Percentiles rank a stretch among this genome's conserved stretches.
Evolutionary conservation across 352 stramenopile genomes (phyloP).

Genomic region (Pythium brachiatum): DNA sequence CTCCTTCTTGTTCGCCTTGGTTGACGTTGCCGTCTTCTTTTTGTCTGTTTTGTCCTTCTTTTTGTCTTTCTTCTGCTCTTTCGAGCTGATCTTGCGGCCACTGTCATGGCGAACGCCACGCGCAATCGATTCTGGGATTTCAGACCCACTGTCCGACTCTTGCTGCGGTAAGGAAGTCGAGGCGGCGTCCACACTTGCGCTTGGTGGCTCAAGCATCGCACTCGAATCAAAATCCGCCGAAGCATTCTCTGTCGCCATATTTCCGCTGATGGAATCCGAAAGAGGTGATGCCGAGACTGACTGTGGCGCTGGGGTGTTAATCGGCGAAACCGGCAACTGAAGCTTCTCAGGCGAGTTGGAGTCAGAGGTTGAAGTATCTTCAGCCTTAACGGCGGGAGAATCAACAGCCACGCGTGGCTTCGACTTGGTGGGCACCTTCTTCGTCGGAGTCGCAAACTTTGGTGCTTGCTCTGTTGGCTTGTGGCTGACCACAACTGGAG

Average conservation of each 20-base stretch:
- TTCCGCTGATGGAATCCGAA: neutral
- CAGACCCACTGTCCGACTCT: slow-evolving; percentile 23
- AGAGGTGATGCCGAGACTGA: neutral
- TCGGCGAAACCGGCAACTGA: neutral
- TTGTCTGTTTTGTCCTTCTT: slow-evolving; percentile 62
- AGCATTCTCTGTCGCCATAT: neutral
- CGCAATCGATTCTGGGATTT: slow-evolving; percentile 12
- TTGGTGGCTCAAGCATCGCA: neutral
- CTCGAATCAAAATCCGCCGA: neutral
- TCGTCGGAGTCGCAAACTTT: neutral
- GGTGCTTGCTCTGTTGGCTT: neutral
- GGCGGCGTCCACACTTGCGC: neutral
- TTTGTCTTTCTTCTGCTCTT: slow-evolving; percentile 58
- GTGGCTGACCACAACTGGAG: neutral
- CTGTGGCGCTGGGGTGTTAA: neutral
- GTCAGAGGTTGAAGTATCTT: neutral
- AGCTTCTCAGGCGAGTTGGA: neutral
- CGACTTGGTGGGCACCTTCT: neutral
- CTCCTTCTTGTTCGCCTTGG: slow-evolving; percentile 47
- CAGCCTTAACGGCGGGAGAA: neutral
- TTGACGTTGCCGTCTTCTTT: slow-evolving; percentile 25
- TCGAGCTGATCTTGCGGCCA: slow-evolving; percentile 33
- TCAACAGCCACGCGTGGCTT: neutral
- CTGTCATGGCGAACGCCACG: slow-evolving; percentile 3
- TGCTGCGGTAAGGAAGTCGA: neutral